Evolutionary conservation across 345 rosid species (phyloP), one percentile per base, ranked within the genome.

Genomic region (Streptanthus diversifolius): DNA sequence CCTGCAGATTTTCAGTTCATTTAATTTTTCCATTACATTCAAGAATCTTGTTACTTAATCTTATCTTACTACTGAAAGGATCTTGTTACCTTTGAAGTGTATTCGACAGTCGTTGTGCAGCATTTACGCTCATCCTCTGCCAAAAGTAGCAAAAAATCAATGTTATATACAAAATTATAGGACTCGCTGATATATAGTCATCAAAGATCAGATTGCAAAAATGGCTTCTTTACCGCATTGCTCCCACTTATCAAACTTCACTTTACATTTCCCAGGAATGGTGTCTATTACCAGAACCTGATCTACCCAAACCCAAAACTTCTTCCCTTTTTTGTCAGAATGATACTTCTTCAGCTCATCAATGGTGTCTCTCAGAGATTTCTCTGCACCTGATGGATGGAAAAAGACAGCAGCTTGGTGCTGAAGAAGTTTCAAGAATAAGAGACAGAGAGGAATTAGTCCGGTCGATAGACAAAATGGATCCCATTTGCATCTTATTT

Each of bases 231-330:
- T 47, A 95, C 99, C 99, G 8, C 62, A 82, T 76, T 68, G 73
- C 52, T 92, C 97, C 96, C 95, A 95, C 64, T 88, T 87, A 59
- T 85, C 68, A 70, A 85, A 87, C 86, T 87, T 90, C 58, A 85
- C 85, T 5, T 81, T 80, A 85, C 88, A 92, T 44, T 81, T 69
- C 47, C 76, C 89, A 2, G 87, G 72, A 77, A 80, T 84, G 35
- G 77, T 80, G 68, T 83, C 84, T 40, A 75, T 68, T 24, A 89
- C 62, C 35, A 85, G 63, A 36, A 90, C 87, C 58, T 73, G 83
- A 80, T 95, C 99, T 55, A 92, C 85, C 99, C 98, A 95, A 35
- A 90, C 85, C 70, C 85, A 82, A 75, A 84, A 95, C 30, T 35
- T 74, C 75, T 87, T 86, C 35, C 84, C 92, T 69, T 81, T 80